Base-by-base conservation (phyloP, 257 asterid genomes). In the Schizonepeta tenuifolia region DNA sequence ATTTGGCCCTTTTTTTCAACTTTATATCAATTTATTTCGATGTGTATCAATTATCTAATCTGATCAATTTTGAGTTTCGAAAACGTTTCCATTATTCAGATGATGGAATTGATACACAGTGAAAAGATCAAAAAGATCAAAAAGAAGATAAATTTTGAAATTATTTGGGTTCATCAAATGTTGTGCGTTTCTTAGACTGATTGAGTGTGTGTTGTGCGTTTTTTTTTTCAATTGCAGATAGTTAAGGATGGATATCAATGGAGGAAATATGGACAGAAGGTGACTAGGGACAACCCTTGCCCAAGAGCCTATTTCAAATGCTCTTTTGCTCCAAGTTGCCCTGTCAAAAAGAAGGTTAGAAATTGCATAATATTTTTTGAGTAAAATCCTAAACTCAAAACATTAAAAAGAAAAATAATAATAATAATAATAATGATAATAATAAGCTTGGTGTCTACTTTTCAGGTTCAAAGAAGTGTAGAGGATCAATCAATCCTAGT, bases 311-410 rank as follows among this genome's bases (percentile, higher is more conserved):
- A 89, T 65, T 89, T 88, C 87, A 90, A 84, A 75, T 95, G 99
- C 74, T 88, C 99, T 60, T 85, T 86, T 90, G 99, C 98, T 72
- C 99, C 99, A 38, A 81, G 40, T 3, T 95, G 99, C 75, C 99
- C 96, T 0, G 99, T 95, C 40, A 95, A 92, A 80, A 95, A 95
- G 81, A 92, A 90, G 98, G 98, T 91, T 67, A 31, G 51, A 67
- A 44, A 31, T 53, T 40, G 24, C 6, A 17, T 51, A 9, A 7
- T 9, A 53, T 14, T 53, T 31, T 8, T 31, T 58, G 21, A 58
- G 28, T 28, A 12, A n/a, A n/a, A 14, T 58, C 64, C 12, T 58
- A 24, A 53, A 33, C 31, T n/a, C n/a, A n/a, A n/a, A n/a, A n/a
- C n/a, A n/a, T n/a, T n/a, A n/a, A n/a, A n/a, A n/a, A n/a, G n/a